Base-by-base conservation (phyloP, 257 asterid genomes). In the Solanum pennellii region DNA sequence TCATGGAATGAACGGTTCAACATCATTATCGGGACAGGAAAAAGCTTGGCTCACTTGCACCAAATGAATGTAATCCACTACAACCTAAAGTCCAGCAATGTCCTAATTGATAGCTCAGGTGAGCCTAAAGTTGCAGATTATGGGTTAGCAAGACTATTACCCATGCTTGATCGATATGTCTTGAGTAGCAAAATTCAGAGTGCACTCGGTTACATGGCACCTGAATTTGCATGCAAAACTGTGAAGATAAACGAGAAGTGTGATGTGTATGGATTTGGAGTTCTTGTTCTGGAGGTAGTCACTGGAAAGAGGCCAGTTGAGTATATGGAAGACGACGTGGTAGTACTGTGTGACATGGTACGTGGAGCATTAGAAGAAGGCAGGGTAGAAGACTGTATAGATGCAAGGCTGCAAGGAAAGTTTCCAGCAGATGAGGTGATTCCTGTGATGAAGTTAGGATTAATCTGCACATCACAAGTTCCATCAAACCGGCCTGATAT, bases 161-260 rank as follows among this genome's bases (percentile, higher is more conserved):
- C 99, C 2, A 92, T 92, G 94, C 79, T 95, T 12, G 99, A 96
- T 74, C 94, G 98, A 31, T 94, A 96, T 56, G 94, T 93, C 41
- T 90, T 95, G 87, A 96, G 98, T 86, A 96, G 98, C 91, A 96
- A 96, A 90, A 94, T 95, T 84, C 99, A 96, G 89, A 95, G 99
- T 44, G 98, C 99, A 23, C 94, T 96, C 1, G 99, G 99, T 11
- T 95, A 96, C 91, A 94, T 95, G 98, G 99, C 99, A 7, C 99
- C 99, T 3, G 99, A 96, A 88, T 95, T 95, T 87, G 96, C 95
- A 9, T 94, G 97, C 93, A 93, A 93, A 89, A 94, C 96, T 4
- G 98, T 95, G n/a, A 96, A 92, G 89, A 93, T 96, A 89, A 96
- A 97, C 0, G 97, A 96, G 87, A 96, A 96, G 87, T 96, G 99